phyloP scores from a whole-genome alignment of 2,329 filamentous ascomycete species.

The Alternaria ethzedia region DNA sequence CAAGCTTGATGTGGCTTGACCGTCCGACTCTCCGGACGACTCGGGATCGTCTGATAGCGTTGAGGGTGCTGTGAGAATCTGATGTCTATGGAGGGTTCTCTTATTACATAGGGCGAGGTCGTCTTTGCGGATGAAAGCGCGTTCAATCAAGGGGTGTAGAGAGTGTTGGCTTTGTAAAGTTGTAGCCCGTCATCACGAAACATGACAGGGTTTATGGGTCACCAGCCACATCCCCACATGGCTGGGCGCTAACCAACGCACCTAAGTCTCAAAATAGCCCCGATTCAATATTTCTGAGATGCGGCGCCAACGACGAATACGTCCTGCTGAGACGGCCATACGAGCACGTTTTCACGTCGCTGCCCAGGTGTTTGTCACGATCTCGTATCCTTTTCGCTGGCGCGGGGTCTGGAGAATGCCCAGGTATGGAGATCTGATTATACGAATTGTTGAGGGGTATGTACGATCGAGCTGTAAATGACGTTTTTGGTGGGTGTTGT shows the following conservation, averaged over 20 bases:
- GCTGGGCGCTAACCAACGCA: constrained; percentile 1
- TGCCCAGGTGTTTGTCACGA: not conserved
- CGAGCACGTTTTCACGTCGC: constrained; percentile 6
- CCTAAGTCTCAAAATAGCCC: constrained; percentile 13
- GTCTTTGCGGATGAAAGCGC: no score
- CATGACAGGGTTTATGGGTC: not conserved
- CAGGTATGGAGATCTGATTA: not conserved
- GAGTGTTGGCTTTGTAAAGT: not conserved
- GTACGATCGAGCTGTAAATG: not conserved
- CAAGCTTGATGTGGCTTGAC: not conserved
- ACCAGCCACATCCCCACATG: constrained; percentile 13
- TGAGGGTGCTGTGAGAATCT: no score
- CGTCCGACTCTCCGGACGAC: not conserved
- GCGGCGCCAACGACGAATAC: constrained; percentile 8
- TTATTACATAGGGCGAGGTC: not conserved
- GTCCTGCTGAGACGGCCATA: constrained; percentile 2
- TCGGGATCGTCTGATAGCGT: no score
- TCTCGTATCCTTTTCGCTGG: not conserved
- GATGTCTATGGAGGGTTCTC: rapidly evolving
- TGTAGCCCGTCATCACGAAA: not conserved
- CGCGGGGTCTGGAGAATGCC: not conserved
- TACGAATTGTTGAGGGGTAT: not conserved
- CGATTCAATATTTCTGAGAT: constrained; percentile 2
- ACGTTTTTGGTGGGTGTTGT: not conserved
- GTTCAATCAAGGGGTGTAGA: not conserved